Evolutionary conservation across 768 basidiomycete genomes (phyloP).

Genomic region (Pleurotus cornucopiae): DNA sequence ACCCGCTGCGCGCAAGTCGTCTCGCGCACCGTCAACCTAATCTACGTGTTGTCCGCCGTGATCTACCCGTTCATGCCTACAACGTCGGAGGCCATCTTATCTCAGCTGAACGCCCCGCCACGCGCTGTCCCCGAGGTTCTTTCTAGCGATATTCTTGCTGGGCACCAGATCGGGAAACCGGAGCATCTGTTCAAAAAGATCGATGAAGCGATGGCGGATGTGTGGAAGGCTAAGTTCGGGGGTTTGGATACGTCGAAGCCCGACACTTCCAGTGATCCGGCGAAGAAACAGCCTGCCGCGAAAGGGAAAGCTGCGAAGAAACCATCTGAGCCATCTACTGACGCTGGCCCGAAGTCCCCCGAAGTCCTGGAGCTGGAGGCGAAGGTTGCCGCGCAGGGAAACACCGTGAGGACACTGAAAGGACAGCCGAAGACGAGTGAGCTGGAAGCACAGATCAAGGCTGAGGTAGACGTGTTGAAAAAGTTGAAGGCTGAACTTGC

Average conservation of each 20-base stretch:
- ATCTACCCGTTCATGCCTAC: slow-evolving; percentile 96
- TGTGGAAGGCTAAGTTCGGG: slow-evolving; percentile 77
- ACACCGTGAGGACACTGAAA: slow-evolving; percentile 69
- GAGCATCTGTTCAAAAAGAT: slow-evolving; percentile 93
- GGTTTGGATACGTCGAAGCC: slow-evolving; percentile 45
- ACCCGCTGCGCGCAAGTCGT: slow-evolving; percentile 87
- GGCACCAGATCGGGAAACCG: slow-evolving; percentile 82
- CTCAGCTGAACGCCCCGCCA: slow-evolving; percentile 86
- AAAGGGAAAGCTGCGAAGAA: slow-evolving; percentile 43
- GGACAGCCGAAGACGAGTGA: slow-evolving; percentile 55
- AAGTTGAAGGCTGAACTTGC: slow-evolving; percentile 55
- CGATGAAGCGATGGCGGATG: slow-evolving; percentile 83
- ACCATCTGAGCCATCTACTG: slow-evolving; percentile 18
- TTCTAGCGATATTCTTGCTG: slow-evolving; percentile 78
- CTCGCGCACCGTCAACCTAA: slow-evolving; percentile 86
- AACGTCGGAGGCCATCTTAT: slow-evolving; percentile 74
- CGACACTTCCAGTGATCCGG: slow-evolving; percentile 40
- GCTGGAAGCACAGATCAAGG: slow-evolving; percentile 56
- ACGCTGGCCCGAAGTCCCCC: slow-evolving; percentile 60
- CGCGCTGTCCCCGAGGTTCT: slow-evolving; percentile 73
- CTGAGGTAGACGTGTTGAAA: slow-evolving; percentile 62
- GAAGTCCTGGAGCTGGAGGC: slow-evolving; percentile 72
- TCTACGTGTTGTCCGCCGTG: slow-evolving; percentile 83
- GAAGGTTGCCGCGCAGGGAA: slow-evolving; percentile 74
- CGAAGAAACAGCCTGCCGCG: slow-evolving; percentile 50